Conservation (phyloP, 169 alveolate genomes). For the Eimeria falciformis region DNA sequence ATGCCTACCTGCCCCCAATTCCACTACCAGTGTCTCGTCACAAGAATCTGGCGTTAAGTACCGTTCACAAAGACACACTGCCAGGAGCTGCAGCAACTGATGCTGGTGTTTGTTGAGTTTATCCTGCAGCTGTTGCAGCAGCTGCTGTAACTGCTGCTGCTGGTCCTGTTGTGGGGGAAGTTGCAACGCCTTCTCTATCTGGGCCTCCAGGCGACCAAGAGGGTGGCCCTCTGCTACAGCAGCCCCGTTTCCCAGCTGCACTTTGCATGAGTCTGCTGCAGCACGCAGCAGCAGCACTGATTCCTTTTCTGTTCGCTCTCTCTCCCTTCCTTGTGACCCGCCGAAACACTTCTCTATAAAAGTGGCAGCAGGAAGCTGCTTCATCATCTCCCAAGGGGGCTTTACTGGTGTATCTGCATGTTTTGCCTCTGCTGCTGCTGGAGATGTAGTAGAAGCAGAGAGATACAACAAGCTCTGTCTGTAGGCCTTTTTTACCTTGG, state of each 20-base stretch:
- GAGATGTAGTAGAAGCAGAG: background rate
- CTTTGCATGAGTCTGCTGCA: conserved; percentile 50
- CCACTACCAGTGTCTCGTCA: conserved; percentile 59
- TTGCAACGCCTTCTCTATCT: conserved; percentile 18
- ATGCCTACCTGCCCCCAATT: conserved; percentile 76
- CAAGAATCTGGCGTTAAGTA: background rate
- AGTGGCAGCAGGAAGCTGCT: conserved; percentile 24
- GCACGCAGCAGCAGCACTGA: conserved; percentile 49
- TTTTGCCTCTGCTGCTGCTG: background rate
- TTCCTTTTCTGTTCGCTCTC: background rate
- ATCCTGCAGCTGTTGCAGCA: conserved; percentile 48
- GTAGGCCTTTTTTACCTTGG: conserved; percentile 23
- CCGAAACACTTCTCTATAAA: conserved; percentile 30
- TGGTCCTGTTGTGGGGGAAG: background rate
- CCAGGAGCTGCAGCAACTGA: conserved; percentile 69
- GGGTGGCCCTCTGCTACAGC: conserved; percentile 45
- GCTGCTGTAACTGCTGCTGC: conserved; percentile 12
- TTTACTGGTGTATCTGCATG: background rate
- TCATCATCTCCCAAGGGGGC: conserved; percentile 1
- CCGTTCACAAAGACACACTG: conserved; percentile 46
- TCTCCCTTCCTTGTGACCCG: background rate
- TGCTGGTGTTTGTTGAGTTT: conserved; percentile 68
- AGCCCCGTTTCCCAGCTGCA: conserved; percentile 27
- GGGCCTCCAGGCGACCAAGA: conserved; percentile 19
- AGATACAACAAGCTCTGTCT: conserved; percentile 12